Evolutionary conservation across 2,329 filamentous ascomycete genomes (phyloP).

Genomic region (Colletotrichum neosansevieriae): DNA sequence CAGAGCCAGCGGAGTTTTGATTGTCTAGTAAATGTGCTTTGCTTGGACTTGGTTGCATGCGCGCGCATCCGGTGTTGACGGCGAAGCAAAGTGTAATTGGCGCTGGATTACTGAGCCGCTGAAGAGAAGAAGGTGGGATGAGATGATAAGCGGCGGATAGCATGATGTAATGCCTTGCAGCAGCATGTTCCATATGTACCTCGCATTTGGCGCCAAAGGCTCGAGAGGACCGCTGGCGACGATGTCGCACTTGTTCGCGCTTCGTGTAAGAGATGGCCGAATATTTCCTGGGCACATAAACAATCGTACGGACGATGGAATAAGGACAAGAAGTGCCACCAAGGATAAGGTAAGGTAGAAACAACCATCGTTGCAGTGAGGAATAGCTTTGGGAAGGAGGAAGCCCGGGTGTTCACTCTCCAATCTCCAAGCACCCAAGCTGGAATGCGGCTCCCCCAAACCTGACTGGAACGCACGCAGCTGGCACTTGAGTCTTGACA

Average conservation of each 20-base stretch:
- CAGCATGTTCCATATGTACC: slow-evolving; percentile 9
- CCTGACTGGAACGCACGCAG: slow-evolving; percentile 18
- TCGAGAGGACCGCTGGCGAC: neutral
- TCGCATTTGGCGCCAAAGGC: slow-evolving; percentile 2
- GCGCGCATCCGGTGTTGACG: neutral
- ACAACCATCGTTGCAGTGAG: no score
- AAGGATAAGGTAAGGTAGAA: no score
- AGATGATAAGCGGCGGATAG: slow-evolving; percentile 10
- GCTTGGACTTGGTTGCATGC: neutral
- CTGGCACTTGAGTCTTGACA: no score
- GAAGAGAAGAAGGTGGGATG: slow-evolving; percentile 5
- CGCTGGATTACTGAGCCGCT: slow-evolving; percentile 13
- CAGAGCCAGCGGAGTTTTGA: slow-evolving; percentile 1
- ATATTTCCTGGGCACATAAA: no score
- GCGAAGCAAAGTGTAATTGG: slow-evolving; percentile 15
- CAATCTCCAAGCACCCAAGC: slow-evolving; percentile 8
- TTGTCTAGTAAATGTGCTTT: slow-evolving; percentile 4
- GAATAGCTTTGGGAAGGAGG: neutral
- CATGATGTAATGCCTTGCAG: slow-evolving; percentile 19
- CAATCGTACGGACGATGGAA: no score
- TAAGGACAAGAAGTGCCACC: no score
- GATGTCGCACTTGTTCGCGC: neutral
- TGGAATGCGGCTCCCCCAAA: slow-evolving; percentile 35
- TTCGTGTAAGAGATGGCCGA: no score
- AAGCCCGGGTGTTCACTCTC: neutral